Base-by-base conservation (phyloP, 1,139 yeast species). In the Lodderomyces jiufengensis region DNA sequence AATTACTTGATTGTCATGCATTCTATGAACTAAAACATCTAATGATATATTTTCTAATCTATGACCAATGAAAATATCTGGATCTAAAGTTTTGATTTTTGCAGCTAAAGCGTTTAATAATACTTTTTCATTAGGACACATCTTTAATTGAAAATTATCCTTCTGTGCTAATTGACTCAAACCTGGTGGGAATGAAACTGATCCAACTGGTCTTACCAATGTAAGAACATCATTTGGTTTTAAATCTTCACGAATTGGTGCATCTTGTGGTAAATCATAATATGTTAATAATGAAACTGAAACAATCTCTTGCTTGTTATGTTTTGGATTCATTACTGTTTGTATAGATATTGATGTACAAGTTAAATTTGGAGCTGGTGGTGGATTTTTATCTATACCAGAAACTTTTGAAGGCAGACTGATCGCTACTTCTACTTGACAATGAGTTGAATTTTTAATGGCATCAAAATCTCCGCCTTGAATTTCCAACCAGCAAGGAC, bases 401-500 rank as follows among this genome's bases (percentile, higher is more conserved):
- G 62, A 61, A 24, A 87, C 59, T 30, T 59, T 55, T 18, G 48
- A 51, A 3, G 95, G 83, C 7, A 69, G 56, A 2, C 59, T 50
- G 2, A 84, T 74, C 0, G 81, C 63, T 3, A 83, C 78, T 51
- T 88, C 96, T 18, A 85, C 73, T 41, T 77, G 77, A 61, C 95
- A 85, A 67, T 90, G 95, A 0, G 96, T 81, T 1, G 86, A 72
- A 50, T 83, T 83, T 40, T 67, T 73, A 40, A 82, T 63, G 1
- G 78, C 58, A 14, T 61, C 57, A 47, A 85, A 84, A 46, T 82
- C 78, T 31, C 83, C 83, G 32, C 75, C 70, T 29, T 71, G 66
- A 33, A 94, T 68, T 37, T 83, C 83, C 36, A 92, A 66, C 98
- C 98, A 92, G 55, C 98, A 88, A 1, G 99, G 99, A 5, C 99